Evolutionary conservation across 768 basidiomycete species (phyloP).

Genomic region (Tephrocybe sp.): DNA sequence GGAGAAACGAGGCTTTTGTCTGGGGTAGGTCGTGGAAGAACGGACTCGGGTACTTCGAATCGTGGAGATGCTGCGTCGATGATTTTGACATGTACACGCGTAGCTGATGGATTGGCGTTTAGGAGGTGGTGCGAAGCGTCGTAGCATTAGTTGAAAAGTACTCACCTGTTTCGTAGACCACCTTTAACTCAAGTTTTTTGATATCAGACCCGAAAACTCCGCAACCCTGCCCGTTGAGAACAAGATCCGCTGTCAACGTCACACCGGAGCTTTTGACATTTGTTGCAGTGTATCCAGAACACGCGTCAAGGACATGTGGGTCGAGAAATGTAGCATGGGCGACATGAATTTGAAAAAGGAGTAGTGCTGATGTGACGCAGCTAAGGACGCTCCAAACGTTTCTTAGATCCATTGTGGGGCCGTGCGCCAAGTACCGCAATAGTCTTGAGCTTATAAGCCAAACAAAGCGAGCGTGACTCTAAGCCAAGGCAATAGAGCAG

Average conservation of each 20-base stretch:
- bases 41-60: slow-evolving; percentile 65
- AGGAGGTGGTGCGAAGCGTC: background rate
- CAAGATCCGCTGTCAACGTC: slow-evolving; percentile 49
- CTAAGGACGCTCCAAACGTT: slow-evolving; percentile 1
- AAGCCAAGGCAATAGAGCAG: background rate
- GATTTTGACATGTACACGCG: slow-evolving; percentile 66
- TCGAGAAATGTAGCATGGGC: slow-evolving; percentile 22
- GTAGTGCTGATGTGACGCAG: slow-evolving; percentile 1
- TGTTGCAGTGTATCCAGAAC: slow-evolving; percentile 57
- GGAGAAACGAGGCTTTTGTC: slow-evolving; percentile 27
- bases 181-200: slow-evolving; percentile 43
- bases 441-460: slow-evolving; percentile 8
- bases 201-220: slow-evolving; percentile 62
- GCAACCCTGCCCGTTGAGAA: slow-evolving; percentile 53
- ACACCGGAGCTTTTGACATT: slow-evolving; percentile 40
- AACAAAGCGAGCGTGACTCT: background rate
- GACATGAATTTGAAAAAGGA: slow-evolving; percentile 2
- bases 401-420: slow-evolving; percentile 7
- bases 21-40: slow-evolving; percentile 53
- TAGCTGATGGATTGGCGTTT: slow-evolving; percentile 28
- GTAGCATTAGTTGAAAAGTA: background rate
- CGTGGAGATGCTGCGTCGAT: slow-evolving; percentile 48
- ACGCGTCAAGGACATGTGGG: slow-evolving; percentile 48
- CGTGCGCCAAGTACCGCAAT: slow-evolving; percentile 2
- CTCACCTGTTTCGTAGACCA: slow-evolving; percentile 61